These are phyloP conservation scores for Xerocomus spinulosus DNA, from an alignment of 768 basidiomycete genomes.

Conservation along the genomic window DNA sequence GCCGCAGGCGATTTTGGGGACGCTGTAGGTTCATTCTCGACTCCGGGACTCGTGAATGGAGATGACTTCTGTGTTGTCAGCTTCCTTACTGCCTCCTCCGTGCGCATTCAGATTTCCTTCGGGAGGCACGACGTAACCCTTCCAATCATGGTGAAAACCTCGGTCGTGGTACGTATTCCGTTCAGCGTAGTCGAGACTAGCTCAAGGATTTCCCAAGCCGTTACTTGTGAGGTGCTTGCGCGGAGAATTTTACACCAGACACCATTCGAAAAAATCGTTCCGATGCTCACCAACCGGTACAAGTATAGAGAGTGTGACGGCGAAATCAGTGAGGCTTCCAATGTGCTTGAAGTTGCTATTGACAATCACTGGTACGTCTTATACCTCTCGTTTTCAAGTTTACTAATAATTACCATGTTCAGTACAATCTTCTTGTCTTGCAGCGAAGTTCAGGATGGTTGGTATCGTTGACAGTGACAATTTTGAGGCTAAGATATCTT, in stretches of 20 bases:
- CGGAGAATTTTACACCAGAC: constrained; percentile 71
- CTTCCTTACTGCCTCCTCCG: constrained; percentile 79
- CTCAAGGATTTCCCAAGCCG: constrained; percentile 40
- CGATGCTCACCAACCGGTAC: constrained; percentile 77
- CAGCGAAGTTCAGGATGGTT: constrained; percentile 78
- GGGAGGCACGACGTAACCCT: constrained; percentile 75
- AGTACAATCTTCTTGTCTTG: constrained; percentile 85
- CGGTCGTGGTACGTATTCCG: constrained; percentile 55
- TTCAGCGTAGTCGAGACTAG: neutral
- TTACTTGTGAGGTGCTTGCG: constrained; percentile 81
- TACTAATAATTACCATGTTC: neutral
- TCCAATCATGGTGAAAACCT: constrained; percentile 86
- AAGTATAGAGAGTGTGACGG: constrained; percentile 69
- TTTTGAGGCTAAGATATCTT: constrained; percentile 4
- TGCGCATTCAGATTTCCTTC: constrained; percentile 74
- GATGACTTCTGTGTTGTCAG: constrained; percentile 33
- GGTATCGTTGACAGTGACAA: constrained; percentile 7
- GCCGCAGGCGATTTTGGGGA: constrained; percentile 87
- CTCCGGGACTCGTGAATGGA: neutral
- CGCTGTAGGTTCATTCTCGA: constrained; percentile 49
- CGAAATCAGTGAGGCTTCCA: constrained; percentile 66
- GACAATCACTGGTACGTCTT: constrained; percentile 74
- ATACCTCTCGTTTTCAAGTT: neutral
- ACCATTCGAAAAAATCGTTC: constrained; percentile 56
- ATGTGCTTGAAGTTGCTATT: constrained; percentile 86